Evolutionary conservation across 352 stramenopile species (phyloP).

Genomic region (Phytopythium aichiense): DNA sequence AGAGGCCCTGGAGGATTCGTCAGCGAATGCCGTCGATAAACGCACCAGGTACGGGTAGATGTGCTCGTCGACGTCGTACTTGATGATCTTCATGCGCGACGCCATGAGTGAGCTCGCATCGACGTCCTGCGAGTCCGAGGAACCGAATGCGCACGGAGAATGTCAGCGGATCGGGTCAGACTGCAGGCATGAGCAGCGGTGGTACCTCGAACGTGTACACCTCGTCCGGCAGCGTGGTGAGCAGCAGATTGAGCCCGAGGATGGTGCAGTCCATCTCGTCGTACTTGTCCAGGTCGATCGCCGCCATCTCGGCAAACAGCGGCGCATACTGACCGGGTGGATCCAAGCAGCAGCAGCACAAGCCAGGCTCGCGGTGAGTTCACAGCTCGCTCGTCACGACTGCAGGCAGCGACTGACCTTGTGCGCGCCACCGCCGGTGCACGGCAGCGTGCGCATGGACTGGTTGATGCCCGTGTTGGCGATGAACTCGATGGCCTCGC

Average conservation of each 20-base stretch:
- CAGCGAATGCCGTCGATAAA: not conserved
- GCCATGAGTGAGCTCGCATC: slow-evolving; percentile 73
- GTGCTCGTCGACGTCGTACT: slow-evolving; percentile 71
- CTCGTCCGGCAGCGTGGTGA: slow-evolving; percentile 95
- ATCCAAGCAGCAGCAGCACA: not conserved
- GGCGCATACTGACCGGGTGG: slow-evolving; percentile 57
- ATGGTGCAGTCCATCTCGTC: slow-evolving; percentile 97
- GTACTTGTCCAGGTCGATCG: slow-evolving; percentile 80
- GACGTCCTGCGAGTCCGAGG: slow-evolving; percentile 42
- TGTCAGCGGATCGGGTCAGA: not conserved
- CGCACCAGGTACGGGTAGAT: slow-evolving; percentile 84
- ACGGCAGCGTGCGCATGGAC: slow-evolving; percentile 70
- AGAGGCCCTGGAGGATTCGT: not conserved
- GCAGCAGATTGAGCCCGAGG: slow-evolving; percentile 95
- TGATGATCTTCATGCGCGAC: slow-evolving; percentile 73
- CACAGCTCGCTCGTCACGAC: not conserved
- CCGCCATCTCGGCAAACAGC: slow-evolving; percentile 70
- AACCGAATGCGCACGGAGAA: not conserved
- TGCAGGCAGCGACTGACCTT: slow-evolving; percentile 38
- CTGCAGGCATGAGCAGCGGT: not conserved
- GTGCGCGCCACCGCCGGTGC: slow-evolving; percentile 78
- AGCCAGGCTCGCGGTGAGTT: not conserved
- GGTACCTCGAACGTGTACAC: slow-evolving; percentile 96
- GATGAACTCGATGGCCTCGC: slow-evolving; percentile 76
- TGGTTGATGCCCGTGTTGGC: slow-evolving; percentile 74